phyloP scores from a whole-genome alignment of 768 basidiomycete genomes.

The Ramaria rubella region DNA sequence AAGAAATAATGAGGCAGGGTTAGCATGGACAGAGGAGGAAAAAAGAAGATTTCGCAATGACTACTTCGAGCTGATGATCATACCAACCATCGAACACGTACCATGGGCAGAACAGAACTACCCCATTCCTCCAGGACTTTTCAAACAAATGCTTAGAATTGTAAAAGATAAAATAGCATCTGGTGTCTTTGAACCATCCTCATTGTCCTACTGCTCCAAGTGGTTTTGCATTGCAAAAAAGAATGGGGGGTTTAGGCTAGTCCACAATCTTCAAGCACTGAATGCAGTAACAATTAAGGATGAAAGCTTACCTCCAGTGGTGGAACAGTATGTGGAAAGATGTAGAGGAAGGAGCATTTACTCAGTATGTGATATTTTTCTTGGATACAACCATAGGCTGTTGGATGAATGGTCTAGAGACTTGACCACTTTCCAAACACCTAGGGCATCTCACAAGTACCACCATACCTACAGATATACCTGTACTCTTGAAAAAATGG shows the following conservation, averaged over 20 bases:
- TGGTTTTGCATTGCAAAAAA: slow-evolving; percentile 26
- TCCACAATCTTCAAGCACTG: slow-evolving; percentile 16
- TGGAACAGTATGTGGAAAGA: slow-evolving; percentile 17
- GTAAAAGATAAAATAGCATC: slow-evolving; percentile 24
- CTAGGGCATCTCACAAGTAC: too few species aligned
- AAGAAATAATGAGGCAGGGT: slow-evolving; percentile 10
- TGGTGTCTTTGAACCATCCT: slow-evolving; percentile 18
- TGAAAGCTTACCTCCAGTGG: slow-evolving; percentile 12
- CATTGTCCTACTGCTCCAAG: slow-evolving; percentile 17
- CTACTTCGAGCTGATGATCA: slow-evolving; percentile 33
- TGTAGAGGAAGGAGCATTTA: slow-evolving; percentile 18
- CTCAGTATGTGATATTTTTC: slow-evolving; percentile 10
- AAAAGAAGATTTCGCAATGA: slow-evolving; percentile 18
- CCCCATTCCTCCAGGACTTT: too few species aligned
- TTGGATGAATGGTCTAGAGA: slow-evolving; percentile 13
- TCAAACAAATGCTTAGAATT: slow-evolving; percentile 11
- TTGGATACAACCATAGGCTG: slow-evolving; percentile 13
- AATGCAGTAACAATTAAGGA: slow-evolving; percentile 18
- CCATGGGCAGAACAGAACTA: slow-evolving; percentile 27
- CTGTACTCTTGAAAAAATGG: too few species aligned
- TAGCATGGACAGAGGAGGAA: too few species aligned
- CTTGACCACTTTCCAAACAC: slow-evolving; percentile 17
- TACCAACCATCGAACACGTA: slow-evolving; percentile 28
- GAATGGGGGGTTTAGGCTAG: slow-evolving; percentile 11
- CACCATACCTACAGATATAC: too few species aligned